Evolutionary conservation across 441 rosid species (phyloP), one percentile per base, ranked within the genome.

Genomic region (Gossypium schwendimanii): DNA sequence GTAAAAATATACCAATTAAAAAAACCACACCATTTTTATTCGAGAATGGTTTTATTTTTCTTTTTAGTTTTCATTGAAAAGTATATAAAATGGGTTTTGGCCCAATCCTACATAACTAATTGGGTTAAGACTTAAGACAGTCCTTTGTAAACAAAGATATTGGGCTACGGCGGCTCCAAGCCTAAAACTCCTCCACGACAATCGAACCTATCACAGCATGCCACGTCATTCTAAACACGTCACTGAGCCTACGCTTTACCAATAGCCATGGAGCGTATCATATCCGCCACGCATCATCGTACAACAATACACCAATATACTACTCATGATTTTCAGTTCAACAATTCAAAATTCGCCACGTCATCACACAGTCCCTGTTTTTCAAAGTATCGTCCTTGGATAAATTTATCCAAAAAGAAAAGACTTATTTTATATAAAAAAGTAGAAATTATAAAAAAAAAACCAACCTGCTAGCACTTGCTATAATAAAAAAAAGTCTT

Each of bases 221-320:
- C 36, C 63, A 59, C 14, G 63, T 59, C 63, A 58, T 12, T 2
- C 3, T 6, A 57, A 65, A 73, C 73, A 20, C 80, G 80, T 71
- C 81, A 60, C 31, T 17, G 72, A 20, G 57, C 41, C 2, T n/a
- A 24, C 55, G 8, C 39, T 24, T 47, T 9, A 7, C 70, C 55
- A 23, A 23, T 45, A 17, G 1, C 2, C n/a, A 14, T 3, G 36
- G 20, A 45, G 14, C 8, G 3, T n/a, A 47, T 24, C 41, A 17
- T n/a, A 24, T 62, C n/a, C 49, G 49, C 67, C 4, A 8, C 26
- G 67, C 49, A 36, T 33, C 49, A 33, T 9, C 1, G 49, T 62
- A 33, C 36, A 62, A 33, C 0, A 31, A 15, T 8, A 23, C 49
- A 6, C 49, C 24, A 33, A 33, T 47, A 4, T 0, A 44, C 49